Evolutionary conservation across 768 basidiomycete genomes (phyloP).

Genomic region (Leucocoprinus birnbaumii): DNA sequence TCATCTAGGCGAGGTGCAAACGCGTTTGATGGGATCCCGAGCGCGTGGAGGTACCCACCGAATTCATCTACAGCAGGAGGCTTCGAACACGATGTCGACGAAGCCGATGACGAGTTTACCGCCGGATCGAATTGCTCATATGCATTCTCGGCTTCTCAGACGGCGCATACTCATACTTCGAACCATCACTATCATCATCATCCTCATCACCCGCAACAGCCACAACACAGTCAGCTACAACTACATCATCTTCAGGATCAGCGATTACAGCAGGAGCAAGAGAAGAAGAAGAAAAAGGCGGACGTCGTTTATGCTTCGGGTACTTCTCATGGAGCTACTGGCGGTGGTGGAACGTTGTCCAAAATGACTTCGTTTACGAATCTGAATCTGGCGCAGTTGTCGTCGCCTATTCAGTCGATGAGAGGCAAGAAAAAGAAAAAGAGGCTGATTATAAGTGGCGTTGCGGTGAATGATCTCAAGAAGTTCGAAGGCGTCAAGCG

Average conservation of each 20-base stretch:
- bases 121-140: background rate
- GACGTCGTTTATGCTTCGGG: constrained; percentile 32
- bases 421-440: constrained; percentile 51
- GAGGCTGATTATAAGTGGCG: constrained; percentile 69
- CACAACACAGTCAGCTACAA: background rate
- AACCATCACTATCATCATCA: too few species aligned
- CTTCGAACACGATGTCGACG: background rate
- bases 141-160: background rate
- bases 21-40: constrained; percentile 4
- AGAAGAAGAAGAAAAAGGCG: constrained; percentile 19
- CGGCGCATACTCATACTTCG: background rate
- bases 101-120: background rate
- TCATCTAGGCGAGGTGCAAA: background rate
- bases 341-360: constrained; percentile 19
- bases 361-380: constrained; percentile 19
- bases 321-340: constrained; percentile 18
- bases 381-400: background rate
- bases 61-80: background rate
- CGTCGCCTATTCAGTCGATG: background rate
- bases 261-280: background rate
- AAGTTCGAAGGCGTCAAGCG: constrained; percentile 66
- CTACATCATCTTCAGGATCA: background rate
- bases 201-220: too few species aligned
- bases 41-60: background rate
- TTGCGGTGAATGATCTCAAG: constrained; percentile 53